Evolutionary conservation across 2,329 filamentous ascomycete species (phyloP), one percentile per base, ranked within the genome.

Genomic region (Mycosphaerella sp.): DNA sequence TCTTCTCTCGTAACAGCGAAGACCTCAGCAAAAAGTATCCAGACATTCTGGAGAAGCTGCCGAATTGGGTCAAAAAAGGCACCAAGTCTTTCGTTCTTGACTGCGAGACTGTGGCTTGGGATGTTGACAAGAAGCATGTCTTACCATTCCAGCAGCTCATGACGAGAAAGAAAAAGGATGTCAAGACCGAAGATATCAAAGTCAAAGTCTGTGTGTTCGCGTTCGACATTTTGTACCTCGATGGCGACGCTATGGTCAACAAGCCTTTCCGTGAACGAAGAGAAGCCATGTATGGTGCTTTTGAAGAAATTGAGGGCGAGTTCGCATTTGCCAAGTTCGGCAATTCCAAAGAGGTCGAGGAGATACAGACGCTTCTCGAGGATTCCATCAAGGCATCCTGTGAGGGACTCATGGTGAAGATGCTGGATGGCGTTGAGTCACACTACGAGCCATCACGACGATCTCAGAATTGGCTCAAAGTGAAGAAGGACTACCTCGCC

Each of bases 321-420:
- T 96, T 98, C 62, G 76, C 85, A 0, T 93, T 95, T 60, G 93
- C 93, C 8, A 89, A 89, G 30, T 84, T 79, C 62, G 93, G 89
- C 74, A 79, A 98, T 65, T 87, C 87, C 9, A 87, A 85, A 62
- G 88, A 96, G 60, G 77, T 98, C 3, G 91, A 97, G 47, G 88
- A 95, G 64, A 98, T 98, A 49, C 91, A 97, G 66, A 79, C 77
- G 1, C 86, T 98, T 63, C 78, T 98, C 2, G 93, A 98, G 64
- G 91, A 97, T 53, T 93, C 87, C 63, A 86, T 98, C 58, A 95
- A 95, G 70, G 88, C 90, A 2, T 94, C 89, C 0, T 98, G 93
- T 66, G 93, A 98, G 74, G 93, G 93, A 9, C 76, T 98, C 47
- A 98, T 98, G 93, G 93, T 98, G 12, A 98, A 98, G 75, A 98